Conservation (phyloP, 164 flowering plant genomes). For the Warburgia ugandensis region DNA sequence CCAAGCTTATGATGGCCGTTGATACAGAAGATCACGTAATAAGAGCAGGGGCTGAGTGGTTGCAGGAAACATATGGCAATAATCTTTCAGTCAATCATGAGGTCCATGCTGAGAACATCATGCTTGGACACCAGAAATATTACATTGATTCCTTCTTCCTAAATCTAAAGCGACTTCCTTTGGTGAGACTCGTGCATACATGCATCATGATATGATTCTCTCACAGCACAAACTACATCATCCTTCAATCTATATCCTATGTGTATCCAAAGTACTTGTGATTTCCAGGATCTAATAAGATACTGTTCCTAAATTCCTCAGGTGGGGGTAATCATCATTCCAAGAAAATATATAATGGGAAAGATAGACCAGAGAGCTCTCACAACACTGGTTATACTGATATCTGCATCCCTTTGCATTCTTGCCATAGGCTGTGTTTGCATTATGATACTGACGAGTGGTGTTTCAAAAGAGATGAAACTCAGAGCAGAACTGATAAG, state of each 20-base stretch:
- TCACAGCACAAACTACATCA: neutral
- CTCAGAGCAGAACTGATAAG: slow-evolving; percentile 90
- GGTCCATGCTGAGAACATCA: slow-evolving; percentile 77
- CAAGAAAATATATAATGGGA: slow-evolving; percentile 87
- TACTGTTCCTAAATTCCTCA: too few relatives aligned
- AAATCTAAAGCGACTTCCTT: slow-evolving; percentile 77
- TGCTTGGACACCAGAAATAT: slow-evolving; percentile 55
- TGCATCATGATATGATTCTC: neutral
- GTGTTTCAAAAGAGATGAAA: slow-evolving; percentile 98
- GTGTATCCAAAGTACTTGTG: too few relatives aligned
- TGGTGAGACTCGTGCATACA: slow-evolving; percentile 50
- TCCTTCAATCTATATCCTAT: too few relatives aligned
- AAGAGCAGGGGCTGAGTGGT: slow-evolving; percentile 69
- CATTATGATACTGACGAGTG: slow-evolving; percentile 82
- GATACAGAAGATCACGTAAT: slow-evolving; percentile 66
- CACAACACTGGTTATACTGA: slow-evolving; percentile 71
- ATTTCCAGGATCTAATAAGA: too few relatives aligned
- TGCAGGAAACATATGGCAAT: slow-evolving; percentile 43
- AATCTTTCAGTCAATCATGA: slow-evolving; percentile 43
- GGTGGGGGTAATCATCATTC: slow-evolving; percentile 93
- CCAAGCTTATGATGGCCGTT: slow-evolving; percentile 65
- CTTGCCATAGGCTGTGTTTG: slow-evolving; percentile 79
- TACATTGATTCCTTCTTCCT: slow-evolving; percentile 90
- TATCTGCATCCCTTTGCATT: slow-evolving; percentile 87
- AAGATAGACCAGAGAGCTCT: slow-evolving; percentile 80